Conservation (phyloP, 2,329 filamentous ascomycete species). For the Teratosphaeria zuluensis region DNA sequence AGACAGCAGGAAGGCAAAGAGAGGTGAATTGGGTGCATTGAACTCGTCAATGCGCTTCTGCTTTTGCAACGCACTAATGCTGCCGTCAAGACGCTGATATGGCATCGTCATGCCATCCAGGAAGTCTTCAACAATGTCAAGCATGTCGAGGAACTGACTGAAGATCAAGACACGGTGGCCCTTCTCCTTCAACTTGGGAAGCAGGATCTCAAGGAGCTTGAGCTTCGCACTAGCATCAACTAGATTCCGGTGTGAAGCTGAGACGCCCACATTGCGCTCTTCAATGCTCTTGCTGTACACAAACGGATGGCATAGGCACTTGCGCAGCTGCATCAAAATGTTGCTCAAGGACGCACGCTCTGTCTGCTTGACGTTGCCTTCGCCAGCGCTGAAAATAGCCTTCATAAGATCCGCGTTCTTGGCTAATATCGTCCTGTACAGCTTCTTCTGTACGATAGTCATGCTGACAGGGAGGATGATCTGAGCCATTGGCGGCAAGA, state of each 20-base stretch:
- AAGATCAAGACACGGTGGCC: constrained; percentile 91
- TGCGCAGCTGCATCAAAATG: constrained; percentile 88
- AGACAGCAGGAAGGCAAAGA: constrained; percentile 87
- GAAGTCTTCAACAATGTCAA: constrained; percentile 88
- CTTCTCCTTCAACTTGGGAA: constrained; percentile 74
- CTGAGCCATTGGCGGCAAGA: constrained; percentile 85
- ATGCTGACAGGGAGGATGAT: constrained; percentile 95
- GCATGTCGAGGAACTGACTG: constrained; percentile 83
- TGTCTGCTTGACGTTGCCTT: constrained; percentile 47
- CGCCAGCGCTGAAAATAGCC: constrained; percentile 62
- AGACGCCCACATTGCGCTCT: constrained; percentile 57
- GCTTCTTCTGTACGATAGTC: constrained; percentile 83
- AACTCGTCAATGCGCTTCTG: constrained; percentile 91
- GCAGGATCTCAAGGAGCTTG: constrained; percentile 69
- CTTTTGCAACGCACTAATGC: constrained; percentile 69
- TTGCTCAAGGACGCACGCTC: constrained; percentile 83
- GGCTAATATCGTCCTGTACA: constrained; percentile 86
- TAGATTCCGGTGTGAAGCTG: constrained; percentile 64
- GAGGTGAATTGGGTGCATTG: constrained; percentile 70
- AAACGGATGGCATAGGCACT: constrained; percentile 92
- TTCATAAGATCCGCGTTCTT: constrained; percentile 85
- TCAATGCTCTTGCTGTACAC: constrained; percentile 87
- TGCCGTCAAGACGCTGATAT: constrained; percentile 80
- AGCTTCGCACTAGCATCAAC: constrained; percentile 89
- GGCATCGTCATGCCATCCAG: constrained; percentile 62